Conservation (phyloP, 805 yeast species). For the Nakazawaea wickerhamii region DNA sequence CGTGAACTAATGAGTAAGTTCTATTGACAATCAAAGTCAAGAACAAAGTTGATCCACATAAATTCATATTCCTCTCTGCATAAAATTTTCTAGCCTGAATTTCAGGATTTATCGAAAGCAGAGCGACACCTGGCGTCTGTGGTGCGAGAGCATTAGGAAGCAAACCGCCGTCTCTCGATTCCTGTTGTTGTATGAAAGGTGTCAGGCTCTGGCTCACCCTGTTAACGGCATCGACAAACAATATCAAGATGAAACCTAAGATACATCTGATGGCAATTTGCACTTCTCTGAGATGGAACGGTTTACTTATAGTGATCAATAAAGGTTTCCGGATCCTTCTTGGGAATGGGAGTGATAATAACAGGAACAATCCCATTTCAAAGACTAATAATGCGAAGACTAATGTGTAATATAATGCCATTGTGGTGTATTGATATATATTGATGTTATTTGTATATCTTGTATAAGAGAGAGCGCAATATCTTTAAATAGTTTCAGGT, state of each 20-base stretch:
- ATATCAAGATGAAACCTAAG: constrained; percentile 73
- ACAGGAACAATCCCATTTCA: constrained; percentile 75
- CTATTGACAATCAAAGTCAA: constrained; percentile 79
- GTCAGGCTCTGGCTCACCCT: constrained; percentile 66
- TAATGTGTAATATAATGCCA: constrained; percentile 39
- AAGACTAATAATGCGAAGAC: constrained; percentile 71
- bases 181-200: constrained; percentile 16
- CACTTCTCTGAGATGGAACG: constrained; percentile 66
- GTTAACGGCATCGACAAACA: constrained; percentile 85
- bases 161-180: constrained; percentile 24
- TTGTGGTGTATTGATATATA: constrained; percentile 14
- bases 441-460: too few species aligned
- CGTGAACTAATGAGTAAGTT: constrained; percentile 76
- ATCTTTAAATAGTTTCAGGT: too few species aligned
- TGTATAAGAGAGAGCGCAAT: too few species aligned
- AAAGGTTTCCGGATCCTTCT: constrained; percentile 63
- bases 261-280: constrained; percentile 77
- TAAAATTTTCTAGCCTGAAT: constrained; percentile 87
- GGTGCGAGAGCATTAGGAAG: constrained; percentile 24
- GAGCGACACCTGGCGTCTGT: constrained; percentile 7
- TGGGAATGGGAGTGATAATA: constrained; percentile 85
- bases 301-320: constrained; percentile 55
- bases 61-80: constrained; percentile 93
- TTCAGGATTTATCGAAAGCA: constrained; percentile 44
- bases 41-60: constrained; percentile 93